Evolutionary conservation across 768 basidiomycete species (phyloP), one percentile per base, ranked within the genome.

Genomic region (Megacollybia marginata): DNA sequence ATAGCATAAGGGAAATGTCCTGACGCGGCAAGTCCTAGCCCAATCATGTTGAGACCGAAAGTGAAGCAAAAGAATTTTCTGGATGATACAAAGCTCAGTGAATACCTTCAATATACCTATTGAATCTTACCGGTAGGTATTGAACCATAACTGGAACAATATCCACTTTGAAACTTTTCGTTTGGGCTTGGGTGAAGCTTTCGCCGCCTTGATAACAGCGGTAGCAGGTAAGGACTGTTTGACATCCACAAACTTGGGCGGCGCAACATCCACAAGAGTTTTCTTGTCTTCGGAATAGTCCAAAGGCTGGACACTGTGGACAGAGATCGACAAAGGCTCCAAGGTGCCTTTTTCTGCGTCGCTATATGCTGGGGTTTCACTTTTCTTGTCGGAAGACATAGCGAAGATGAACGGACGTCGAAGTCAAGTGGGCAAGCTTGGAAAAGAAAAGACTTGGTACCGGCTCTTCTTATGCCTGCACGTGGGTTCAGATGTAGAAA

Each of bases 41-140:
- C 83, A 31, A 79, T 73, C 65, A 82, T 73, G 61, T 88, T 88
- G 20, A 87, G 58, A 2, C 67, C 66, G 54, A 85, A 73, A 4
- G 76, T 62, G 46, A 85, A 71, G 1, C 77, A 78, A 61, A 87
- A 88, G 55, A 88, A 82, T 63, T 85, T 85, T 53, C 84, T 85
- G 47, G 9, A 28, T 28, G 23, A 28, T 12, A 51, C 23, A 43
- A 43, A 28, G 49, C 40, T 48, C 18, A 28, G 46, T 51, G 45
- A 50, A 19, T 19, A n/a, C 6, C 33, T 34, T 28, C 46, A 11
- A 31, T 9, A 18, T 20, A 32, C 9, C 43, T 12, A 19, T 38
- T 43, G 44, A 31, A 48, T 12, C 69, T 16, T 53, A 83, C 84
- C 82, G 70, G 63, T 87, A 87, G 0, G 76, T 80, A 56, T 87